Evolutionary conservation across 441 rosid genomes (phyloP).

Genomic region (Euphorbia corollata): DNA sequence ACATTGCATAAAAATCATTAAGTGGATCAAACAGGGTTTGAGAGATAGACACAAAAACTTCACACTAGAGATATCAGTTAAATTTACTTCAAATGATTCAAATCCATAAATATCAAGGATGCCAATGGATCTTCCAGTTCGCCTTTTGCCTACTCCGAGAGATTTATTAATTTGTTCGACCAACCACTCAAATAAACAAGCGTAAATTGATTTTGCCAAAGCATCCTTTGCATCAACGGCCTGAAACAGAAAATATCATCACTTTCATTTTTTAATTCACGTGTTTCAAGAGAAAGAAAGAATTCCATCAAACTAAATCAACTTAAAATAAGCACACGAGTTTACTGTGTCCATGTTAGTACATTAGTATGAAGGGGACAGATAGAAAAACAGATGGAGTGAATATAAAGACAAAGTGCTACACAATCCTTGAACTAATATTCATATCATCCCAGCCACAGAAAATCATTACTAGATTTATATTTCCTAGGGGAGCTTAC

Average conservation of each 20-base stretch:
- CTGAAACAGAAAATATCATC: conserved; percentile 39
- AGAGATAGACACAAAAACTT: neutral
- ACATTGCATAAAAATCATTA: conserved; percentile 19
- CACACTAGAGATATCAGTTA: conserved; percentile 14
- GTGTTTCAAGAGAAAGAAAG: neutral
- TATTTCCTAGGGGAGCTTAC: neutral
- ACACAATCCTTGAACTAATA: neutral
- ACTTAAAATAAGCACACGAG: neutral
- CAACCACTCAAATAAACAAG: conserved; percentile 92
- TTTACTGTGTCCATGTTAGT: neutral
- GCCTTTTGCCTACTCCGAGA: conserved; percentile 89
- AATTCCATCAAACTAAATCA: neutral
- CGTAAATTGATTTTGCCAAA: conserved; percentile 87
- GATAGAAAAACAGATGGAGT: neutral
- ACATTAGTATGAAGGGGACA: neutral
- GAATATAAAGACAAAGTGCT: neutral
- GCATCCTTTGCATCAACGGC: conserved; percentile 95
- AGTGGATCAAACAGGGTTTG: conserved; percentile 15
- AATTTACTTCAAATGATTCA: conserved; percentile 91
- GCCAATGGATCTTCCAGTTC: conserved; percentile 97
- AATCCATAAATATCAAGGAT: conserved; percentile 99
- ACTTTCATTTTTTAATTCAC: neutral
- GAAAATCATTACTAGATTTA: neutral
- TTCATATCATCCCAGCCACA: neutral
- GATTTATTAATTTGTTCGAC: conserved; percentile 98